Evolutionary conservation across 1,284 basidiomycete species (phyloP), one percentile per base, ranked within the genome.

Genomic region (Sanghuangporus sanghuang): DNA sequence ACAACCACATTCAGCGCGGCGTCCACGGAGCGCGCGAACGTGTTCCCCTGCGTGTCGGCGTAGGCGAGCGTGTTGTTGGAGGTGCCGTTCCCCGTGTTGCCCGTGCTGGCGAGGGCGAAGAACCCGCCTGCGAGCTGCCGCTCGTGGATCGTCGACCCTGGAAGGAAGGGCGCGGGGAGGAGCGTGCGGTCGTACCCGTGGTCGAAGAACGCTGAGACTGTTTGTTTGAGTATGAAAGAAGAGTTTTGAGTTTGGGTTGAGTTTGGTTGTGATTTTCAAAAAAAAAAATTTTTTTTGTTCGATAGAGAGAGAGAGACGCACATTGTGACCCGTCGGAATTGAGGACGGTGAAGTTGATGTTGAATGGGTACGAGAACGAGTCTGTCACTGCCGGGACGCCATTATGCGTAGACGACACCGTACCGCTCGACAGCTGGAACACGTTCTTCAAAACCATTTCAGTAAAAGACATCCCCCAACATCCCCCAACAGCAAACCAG

Each of bases 31-130:
- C 89, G 78, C 58, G 75, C 73, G 72, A 81, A 92, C 0, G 87
- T 88, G 73, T 90, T 87, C 53, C 85, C 85, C 8, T 73, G 72
- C 23, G 71, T 67, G 71, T 92, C 88, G 9, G 71, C 67, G 69
- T 91, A 92, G 52, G 71, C 74, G 73, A 91, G 85, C 8, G 80
- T 81, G 72, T 91, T 90, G 72, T 81, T 83, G 72, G 77, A 89
- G 2, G 85, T 88, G 46, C 88, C 89, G 65, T 88, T 89, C 0
- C 85, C 87, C 21, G 65, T 78, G 72, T 85, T 86, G 5, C 84
- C 82, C 0, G 74, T 73, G 6, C 79, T 65, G 0, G 79, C 70
- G 0, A 78, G 66, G 12, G 75, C 74, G 74, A 85, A 85, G 73
- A 83, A 83, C 12, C 84, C 87, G 66, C 73, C 74, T 23, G 87